Evolutionary conservation across 371 early-diverging fungal genomes (phyloP).

Genomic region (Mucor piriformis): DNA sequence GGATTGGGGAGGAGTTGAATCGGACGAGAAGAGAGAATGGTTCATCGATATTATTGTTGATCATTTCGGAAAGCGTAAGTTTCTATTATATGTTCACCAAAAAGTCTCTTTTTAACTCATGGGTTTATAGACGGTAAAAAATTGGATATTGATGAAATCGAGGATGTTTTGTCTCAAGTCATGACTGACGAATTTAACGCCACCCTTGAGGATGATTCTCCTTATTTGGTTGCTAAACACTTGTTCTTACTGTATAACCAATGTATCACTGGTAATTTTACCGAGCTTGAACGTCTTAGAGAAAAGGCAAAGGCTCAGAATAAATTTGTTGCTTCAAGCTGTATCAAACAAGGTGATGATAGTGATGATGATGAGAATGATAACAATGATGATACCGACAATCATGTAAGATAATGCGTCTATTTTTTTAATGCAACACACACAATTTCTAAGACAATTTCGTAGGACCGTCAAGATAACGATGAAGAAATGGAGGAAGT

Average conservation of each 20-base stretch:
- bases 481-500: slow-evolving; percentile 48
- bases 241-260: slow-evolving; percentile 52
- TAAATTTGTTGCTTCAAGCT: slow-evolving; percentile 28
- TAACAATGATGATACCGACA: slow-evolving; percentile 4
- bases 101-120: neutral
- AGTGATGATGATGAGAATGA: slow-evolving; percentile 24
- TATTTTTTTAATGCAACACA: neutral
- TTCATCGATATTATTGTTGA: slow-evolving; percentile 72
- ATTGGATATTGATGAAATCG: slow-evolving; percentile 63
- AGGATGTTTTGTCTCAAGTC: slow-evolving; percentile 62
- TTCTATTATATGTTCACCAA: no score
- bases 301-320: slow-evolving; percentile 44
- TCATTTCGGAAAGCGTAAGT: slow-evolving; percentile 67
- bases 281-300: slow-evolving; percentile 54
- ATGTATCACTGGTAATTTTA: slow-evolving; percentile 57
- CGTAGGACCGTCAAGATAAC: slow-evolving; percentile 21
- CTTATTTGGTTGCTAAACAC: slow-evolving; percentile 57
- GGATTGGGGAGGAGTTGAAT: slow-evolving; percentile 81
- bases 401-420: neutral
- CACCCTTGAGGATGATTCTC: slow-evolving; percentile 67
- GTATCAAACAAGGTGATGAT: slow-evolving; percentile 40
- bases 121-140: slow-evolving; percentile 57
- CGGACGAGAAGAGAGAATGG: slow-evolving; percentile 77
- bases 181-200: slow-evolving; percentile 73
- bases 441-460: neutral